Evolutionary conservation across 83 land plant species (phyloP).

Genomic region (Isoetes engelmannii): DNA sequence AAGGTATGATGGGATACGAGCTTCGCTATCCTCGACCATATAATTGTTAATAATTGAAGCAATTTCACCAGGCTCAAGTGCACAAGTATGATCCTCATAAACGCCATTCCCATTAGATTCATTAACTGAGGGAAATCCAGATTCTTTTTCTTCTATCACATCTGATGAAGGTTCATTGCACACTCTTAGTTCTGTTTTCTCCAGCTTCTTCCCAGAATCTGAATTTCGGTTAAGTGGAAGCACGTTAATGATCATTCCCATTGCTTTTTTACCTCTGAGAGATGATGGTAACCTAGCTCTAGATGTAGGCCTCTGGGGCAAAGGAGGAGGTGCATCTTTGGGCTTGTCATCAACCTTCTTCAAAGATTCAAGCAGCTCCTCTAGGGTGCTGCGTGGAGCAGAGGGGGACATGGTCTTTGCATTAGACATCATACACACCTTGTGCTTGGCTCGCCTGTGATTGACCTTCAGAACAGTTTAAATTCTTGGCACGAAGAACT

Average conservation of each 20-base stretch:
- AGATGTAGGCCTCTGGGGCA: slow-evolving; percentile 61
- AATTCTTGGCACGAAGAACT: too few relatives aligned
- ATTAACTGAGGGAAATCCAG: too few relatives aligned
- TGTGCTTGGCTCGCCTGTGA: too few relatives aligned
- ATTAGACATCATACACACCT: background rate
- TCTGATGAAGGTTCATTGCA: background rate
- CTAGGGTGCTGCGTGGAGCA: slow-evolving; percentile 43
- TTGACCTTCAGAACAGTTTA: too few relatives aligned
- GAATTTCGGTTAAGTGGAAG: background rate
- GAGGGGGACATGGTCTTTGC: slow-evolving; percentile 11
- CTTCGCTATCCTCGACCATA: background rate
- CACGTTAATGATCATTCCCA: background rate
- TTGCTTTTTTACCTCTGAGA: slow-evolving; percentile 27
- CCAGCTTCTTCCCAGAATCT: background rate
- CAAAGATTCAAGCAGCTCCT: slow-evolving; percentile 60
- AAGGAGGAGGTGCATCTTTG: slow-evolving; percentile 56
- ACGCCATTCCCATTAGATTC: too few relatives aligned
- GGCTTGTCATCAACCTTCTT: slow-evolving; percentile 40
- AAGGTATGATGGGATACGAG: background rate
- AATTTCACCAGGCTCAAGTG: background rate
- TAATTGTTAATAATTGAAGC: background rate
- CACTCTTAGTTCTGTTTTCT: background rate
- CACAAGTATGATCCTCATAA: background rate
- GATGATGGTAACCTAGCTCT: slow-evolving; percentile 51
- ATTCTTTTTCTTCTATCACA: background rate